phyloP scores from a whole-genome alignment of 768 basidiomycete species.

The Lentinula sp. region DNA sequence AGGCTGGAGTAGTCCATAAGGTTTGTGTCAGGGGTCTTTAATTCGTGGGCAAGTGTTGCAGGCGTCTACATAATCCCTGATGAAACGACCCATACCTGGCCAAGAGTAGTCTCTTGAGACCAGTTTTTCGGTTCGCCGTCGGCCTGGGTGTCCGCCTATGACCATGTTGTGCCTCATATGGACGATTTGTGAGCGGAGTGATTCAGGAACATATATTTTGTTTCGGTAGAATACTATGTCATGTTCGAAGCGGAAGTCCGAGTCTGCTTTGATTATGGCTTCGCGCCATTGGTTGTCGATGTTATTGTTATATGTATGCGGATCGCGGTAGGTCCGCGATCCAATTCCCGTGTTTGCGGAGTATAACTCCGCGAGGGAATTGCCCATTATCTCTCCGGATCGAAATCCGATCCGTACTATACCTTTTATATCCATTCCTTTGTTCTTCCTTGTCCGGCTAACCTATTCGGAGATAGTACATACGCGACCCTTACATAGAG shows the following conservation, averaged over 20 bases:
- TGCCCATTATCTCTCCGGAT: too few species aligned
- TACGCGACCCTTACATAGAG: too few species aligned
- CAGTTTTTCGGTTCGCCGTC: conserved; percentile 21
- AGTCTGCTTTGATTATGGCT: conserved; percentile 10
- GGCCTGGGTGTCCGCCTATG: conserved; percentile 35
- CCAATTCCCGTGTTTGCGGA: too few species aligned
- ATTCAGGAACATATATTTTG: conserved; percentile 23
- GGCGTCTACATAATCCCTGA: conserved; percentile 20
- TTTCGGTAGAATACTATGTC: conserved; percentile 19
- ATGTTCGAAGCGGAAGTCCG: conserved; percentile 5
- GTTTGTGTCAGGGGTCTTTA: conserved; percentile 26
- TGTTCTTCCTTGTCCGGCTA: too few species aligned
- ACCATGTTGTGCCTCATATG: conserved; percentile 28
- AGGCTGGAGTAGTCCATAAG: conserved; percentile 29
- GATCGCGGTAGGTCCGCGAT: too few species aligned
- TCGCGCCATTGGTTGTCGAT: conserved; percentile 13
- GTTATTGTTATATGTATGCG: too few species aligned
- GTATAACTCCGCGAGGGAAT: too few species aligned
- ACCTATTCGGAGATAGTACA: too few species aligned
- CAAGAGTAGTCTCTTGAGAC: conserved; percentile 33
- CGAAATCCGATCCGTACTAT: too few species aligned
- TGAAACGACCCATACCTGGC: conserved; percentile 20
- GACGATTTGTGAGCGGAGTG: conserved; percentile 23
- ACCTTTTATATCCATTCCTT: too few species aligned
- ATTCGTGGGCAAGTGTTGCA: conserved; percentile 27